Evolutionary conservation across 1,284 basidiomycete genomes (phyloP).

Genomic region (Moesziomyces aphidis): DNA sequence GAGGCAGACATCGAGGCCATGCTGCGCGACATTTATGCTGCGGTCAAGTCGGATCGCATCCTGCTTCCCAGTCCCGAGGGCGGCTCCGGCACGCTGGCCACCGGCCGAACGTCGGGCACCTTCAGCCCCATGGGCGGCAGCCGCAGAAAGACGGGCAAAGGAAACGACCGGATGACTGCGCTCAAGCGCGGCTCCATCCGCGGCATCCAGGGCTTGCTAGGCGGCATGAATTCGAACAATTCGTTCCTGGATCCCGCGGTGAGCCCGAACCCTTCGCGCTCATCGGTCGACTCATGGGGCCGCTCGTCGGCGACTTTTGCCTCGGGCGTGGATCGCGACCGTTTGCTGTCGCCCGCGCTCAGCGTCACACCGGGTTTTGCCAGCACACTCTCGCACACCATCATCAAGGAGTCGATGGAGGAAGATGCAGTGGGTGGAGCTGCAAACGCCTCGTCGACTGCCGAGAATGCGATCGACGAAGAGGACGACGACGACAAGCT

Average conservation of each 20-base stretch:
- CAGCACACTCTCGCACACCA: constrained; percentile 92
- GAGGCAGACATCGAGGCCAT: constrained; percentile 31
- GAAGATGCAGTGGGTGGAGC: constrained; percentile 74
- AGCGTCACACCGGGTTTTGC: constrained; percentile 84
- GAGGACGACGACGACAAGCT: constrained; percentile 81
- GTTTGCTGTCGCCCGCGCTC: constrained; percentile 14
- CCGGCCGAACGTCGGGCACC: constrained; percentile 17
- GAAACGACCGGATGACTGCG: constrained; percentile 74
- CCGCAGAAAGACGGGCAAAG: constrained; percentile 27
- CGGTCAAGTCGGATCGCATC: constrained; percentile 90
- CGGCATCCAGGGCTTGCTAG: constrained; percentile 82
- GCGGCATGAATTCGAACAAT: constrained; percentile 39
- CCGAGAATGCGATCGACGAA: constrained; percentile 16
- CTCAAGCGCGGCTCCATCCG: constrained; percentile 89
- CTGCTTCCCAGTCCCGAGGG: constrained; percentile 75
- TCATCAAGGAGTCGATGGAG: constrained; percentile 92
- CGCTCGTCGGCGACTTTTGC: constrained; percentile 15
- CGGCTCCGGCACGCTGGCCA: constrained; percentile 5
- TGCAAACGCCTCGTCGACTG: constrained; percentile 69
- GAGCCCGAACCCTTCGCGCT: constrained; percentile 41
- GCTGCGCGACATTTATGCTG: constrained; percentile 87
- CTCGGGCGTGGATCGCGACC: constrained; percentile 10
- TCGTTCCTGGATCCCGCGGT: constrained; percentile 5
- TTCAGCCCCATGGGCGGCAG: constrained; percentile 20
- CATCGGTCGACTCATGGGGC: constrained; percentile 46